phyloP scores from a whole-genome alignment of 306 rosid species.

The Potentilla sterilis region DNA sequence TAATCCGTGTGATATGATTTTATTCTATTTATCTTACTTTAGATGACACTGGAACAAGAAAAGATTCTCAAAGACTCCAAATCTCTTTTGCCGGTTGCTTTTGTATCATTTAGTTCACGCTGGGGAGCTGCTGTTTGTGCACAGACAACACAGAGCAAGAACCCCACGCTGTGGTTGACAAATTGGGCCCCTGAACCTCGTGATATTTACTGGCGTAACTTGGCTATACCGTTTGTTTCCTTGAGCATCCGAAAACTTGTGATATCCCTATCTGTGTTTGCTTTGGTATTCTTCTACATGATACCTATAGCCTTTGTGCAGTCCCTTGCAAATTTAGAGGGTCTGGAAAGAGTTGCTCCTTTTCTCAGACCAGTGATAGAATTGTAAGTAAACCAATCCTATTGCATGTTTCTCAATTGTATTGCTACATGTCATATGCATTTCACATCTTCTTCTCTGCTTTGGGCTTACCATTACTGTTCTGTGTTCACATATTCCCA shows the following conservation, averaged over 20 bases:
- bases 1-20: neutral
- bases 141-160: constrained; percentile 91
- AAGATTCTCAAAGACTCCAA: constrained; percentile 76
- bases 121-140: constrained; percentile 99
- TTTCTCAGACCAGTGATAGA: constrained; percentile 91
- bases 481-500: neutral
- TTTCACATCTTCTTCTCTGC: neutral
- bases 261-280: constrained; percentile 65
- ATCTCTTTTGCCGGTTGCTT: constrained; percentile 77
- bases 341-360: constrained; percentile 97
- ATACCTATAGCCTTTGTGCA: constrained; percentile 97
- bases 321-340: constrained; percentile 98
- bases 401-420: neutral
- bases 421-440: neutral
- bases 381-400: constrained; percentile 56
- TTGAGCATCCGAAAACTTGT: constrained; percentile 66
- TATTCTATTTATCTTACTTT: constrained; percentile 21
- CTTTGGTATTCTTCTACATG: constrained; percentile 97
- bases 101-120: constrained; percentile 81
- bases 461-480: constrained; percentile 2
- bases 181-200: constrained; percentile 99
- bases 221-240: constrained; percentile 94
- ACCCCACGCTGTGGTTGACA: constrained; percentile 89
- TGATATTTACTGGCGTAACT: constrained; percentile 80
- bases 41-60: constrained; percentile 80